Conservation (phyloP, 495 filamentous ascomycete species). For the Chaetomium tenue region DNA sequence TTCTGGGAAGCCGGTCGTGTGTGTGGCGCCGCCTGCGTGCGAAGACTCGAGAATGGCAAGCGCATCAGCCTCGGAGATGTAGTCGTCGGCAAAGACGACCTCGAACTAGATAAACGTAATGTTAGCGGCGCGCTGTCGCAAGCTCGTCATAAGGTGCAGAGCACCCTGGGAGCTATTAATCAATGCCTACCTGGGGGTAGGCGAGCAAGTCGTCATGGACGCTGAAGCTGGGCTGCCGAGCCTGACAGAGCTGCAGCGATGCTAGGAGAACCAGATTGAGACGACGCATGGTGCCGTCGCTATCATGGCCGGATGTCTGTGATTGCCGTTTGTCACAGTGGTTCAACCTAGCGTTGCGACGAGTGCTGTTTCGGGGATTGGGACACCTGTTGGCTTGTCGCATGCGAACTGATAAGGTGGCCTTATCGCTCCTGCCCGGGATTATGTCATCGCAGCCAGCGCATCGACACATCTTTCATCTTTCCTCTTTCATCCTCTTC, state of each 20-base stretch:
- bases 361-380: slow-evolving; percentile 1
- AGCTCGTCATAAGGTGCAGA: neutral
- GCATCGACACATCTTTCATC: too few relatives aligned
- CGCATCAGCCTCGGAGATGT: slow-evolving; percentile 70
- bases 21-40: slow-evolving; percentile 30
- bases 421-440: slow-evolving; percentile 28
- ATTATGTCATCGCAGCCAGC: neutral
- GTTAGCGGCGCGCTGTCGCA: neutral
- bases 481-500: neutral
- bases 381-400: slow-evolving; percentile 23
- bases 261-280: slow-evolving; percentile 44
- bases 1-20: slow-evolving; percentile 37
- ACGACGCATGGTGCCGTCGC: slow-evolving; percentile 52
- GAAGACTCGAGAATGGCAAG: slow-evolving; percentile 52
- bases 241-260: slow-evolving; percentile 41
- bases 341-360: too few relatives aligned
- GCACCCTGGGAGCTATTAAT: neutral
- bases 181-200: slow-evolving; percentile 74
- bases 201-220: slow-evolving; percentile 90
- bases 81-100: slow-evolving; percentile 71
- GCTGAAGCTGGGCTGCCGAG: slow-evolving; percentile 50
- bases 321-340: neutral
- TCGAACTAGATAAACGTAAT: slow-evolving; percentile 53
- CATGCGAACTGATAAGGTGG: slow-evolving; percentile 30
- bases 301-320: slow-evolving; percentile 24